Percentiles rank a stretch among this genome's conserved stretches.
These are phyloP conservation scores for Tuber umbilicatum DNA, from an alignment of 495 filamentous ascomycete species.

Conservation along the genomic window DNA sequence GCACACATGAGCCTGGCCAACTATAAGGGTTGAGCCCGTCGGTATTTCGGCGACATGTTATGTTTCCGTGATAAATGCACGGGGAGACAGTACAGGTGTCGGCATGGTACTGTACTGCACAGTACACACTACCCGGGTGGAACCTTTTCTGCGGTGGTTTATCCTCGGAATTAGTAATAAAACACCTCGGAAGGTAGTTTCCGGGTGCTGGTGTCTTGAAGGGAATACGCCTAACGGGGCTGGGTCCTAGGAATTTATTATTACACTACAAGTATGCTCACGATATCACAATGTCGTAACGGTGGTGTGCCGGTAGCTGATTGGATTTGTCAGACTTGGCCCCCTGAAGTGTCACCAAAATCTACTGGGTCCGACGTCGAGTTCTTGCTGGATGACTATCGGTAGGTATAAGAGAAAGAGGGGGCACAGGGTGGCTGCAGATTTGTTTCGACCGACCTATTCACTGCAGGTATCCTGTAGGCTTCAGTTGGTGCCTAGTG, in stretches of 20 bases:
- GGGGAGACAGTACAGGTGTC: not conserved
- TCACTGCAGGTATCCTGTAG: not conserved
- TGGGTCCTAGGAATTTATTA: not conserved
- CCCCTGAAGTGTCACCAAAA: not conserved
- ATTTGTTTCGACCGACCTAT: not conserved
- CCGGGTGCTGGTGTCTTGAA: not conserved
- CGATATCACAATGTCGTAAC: not conserved
- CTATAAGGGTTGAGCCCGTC: not conserved
- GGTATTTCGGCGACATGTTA: not conserved
- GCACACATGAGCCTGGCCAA: not conserved
- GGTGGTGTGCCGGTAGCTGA: not conserved
- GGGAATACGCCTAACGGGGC: not conserved
- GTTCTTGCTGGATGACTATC: not conserved
- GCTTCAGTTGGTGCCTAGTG: not conserved
- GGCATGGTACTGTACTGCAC: no score
- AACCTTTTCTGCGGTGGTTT: not conserved
- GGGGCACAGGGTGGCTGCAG: not conserved
- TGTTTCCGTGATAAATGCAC: not conserved
- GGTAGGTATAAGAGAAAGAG: not conserved
- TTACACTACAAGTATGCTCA: not conserved
- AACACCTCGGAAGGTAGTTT: not conserved
- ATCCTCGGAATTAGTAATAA: not conserved
- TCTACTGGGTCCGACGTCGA: not conserved
- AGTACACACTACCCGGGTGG: not conserved
- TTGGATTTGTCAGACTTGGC: not conserved